These are phyloP conservation scores for Schizochytrium sp. DNA, from an alignment of 108 stramenopile species.

Conservation along the genomic window DNA sequence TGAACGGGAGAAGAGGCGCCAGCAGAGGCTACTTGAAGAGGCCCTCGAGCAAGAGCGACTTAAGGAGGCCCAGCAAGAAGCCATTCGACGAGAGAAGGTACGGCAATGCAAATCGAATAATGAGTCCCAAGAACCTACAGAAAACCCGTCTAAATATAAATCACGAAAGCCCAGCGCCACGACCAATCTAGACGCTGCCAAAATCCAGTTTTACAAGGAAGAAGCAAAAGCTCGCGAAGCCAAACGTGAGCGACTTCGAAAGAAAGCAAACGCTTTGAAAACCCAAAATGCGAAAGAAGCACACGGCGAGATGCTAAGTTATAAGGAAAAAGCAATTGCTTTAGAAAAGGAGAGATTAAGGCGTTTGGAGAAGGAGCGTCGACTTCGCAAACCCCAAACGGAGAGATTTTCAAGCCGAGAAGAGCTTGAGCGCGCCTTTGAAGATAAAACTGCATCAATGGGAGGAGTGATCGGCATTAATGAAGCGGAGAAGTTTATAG, in stretches of 20 bases:
- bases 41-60: not conserved
- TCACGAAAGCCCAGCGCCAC: not conserved
- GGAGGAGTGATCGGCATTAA: not conserved
- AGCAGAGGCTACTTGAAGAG: not conserved
- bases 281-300: not conserved
- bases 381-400: no score
- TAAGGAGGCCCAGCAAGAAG: not conserved
- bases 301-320: not conserved
- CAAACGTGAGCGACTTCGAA: conserved; percentile 9
- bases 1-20: conserved; percentile 28
- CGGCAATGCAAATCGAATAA: not conserved
- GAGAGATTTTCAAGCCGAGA: no score
- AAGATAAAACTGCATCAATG: not conserved
- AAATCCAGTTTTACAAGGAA: not conserved
- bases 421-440: no score
- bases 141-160: not conserved
- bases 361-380: no score
- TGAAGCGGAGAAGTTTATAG: conserved; percentile 9
- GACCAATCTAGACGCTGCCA: not conserved
- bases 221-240: conserved; percentile 20
- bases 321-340: conserved; percentile 14
- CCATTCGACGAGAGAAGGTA: not conserved
- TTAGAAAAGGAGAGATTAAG: not conserved
- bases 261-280: not conserved
- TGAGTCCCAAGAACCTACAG: not conserved